Evolutionary conservation across 2,329 filamentous ascomycete genomes (phyloP).

Genomic region (Aspergillus awamori): DNA sequence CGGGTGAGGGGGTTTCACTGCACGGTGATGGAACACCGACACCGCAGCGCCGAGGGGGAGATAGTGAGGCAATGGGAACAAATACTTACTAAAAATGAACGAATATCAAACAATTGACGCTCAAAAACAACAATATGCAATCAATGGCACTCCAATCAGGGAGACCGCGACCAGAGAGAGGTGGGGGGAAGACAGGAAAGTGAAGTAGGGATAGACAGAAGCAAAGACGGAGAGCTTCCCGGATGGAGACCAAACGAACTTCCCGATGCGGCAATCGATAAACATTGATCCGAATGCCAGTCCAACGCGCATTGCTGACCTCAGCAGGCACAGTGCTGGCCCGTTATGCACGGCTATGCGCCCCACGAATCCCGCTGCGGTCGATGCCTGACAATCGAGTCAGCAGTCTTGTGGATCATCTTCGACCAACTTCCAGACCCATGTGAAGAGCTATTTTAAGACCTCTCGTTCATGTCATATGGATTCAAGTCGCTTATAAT

Average conservation of each 20-base stretch:
- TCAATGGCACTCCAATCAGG: constrained; percentile 30
- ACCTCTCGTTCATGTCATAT: constrained; percentile 1
- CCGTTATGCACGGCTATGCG: constrained; percentile 11
- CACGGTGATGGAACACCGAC: not conserved
- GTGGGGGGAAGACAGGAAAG: constrained; percentile 16
- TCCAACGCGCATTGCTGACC: constrained; percentile 32
- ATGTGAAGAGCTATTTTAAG: constrained; percentile 1
- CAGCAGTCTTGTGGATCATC: constrained; percentile 5
- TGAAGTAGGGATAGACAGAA: constrained; percentile 17
- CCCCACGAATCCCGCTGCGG: constrained; percentile 8
- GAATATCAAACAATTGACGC: constrained; percentile 27
- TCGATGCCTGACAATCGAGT: constrained; percentile 16
- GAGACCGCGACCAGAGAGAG: constrained; percentile 21
- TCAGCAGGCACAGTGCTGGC: constrained; percentile 25
- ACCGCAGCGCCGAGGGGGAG: not conserved
- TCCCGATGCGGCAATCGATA: constrained; percentile 43
- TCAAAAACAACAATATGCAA: constrained; percentile 31
- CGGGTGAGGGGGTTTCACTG: not conserved
- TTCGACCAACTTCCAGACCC: not conserved
- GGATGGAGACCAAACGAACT: constrained; percentile 27
- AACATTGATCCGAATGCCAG: constrained; percentile 35
- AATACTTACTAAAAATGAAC: constrained; percentile 23
- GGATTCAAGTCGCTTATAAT: not conserved
- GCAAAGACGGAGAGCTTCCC: constrained; percentile 31
- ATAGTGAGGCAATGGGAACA: not conserved